Conservation (phyloP, 208 protist genomes). For the Trypanosoma mega region DNA sequence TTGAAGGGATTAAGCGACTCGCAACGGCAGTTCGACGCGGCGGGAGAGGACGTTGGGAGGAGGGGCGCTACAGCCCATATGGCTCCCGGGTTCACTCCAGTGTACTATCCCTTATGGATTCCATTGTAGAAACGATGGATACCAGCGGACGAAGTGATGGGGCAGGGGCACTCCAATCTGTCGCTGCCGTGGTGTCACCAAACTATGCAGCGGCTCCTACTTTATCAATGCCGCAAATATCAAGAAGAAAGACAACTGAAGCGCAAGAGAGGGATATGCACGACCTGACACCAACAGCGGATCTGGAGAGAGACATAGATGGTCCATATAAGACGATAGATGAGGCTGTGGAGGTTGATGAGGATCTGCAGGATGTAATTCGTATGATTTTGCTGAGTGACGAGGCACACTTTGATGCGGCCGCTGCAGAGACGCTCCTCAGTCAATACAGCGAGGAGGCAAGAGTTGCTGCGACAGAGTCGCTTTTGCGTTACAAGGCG, state of each 20-base stretch:
- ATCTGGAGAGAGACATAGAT: too few species aligned
- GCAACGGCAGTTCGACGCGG: constrained; percentile 4
- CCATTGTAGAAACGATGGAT: constrained; percentile 2
- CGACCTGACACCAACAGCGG: too few species aligned
- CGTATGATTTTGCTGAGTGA: constrained; percentile 84
- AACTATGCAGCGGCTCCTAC: constrained; percentile 4
- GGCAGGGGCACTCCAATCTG: neutral
- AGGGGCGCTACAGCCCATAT: constrained; percentile 15
- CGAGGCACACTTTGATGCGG: constrained; percentile 67
- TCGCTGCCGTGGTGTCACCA: constrained; percentile 17
- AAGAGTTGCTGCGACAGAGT: constrained; percentile 28
- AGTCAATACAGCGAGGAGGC: constrained; percentile 32
- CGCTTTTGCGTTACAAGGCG: constrained; percentile 38
- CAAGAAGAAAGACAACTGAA: too few species aligned
- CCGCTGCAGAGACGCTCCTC: constrained; percentile 45
- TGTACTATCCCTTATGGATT: constrained; percentile 11
- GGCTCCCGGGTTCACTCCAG: constrained; percentile 6
- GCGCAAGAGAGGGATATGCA: too few species aligned
- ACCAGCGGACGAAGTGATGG: too few species aligned
- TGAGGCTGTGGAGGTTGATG: constrained; percentile 8
- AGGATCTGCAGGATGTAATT: constrained; percentile 53
- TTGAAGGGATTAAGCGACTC: neutral
- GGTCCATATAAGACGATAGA: neutral
- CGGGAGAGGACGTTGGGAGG: neutral
- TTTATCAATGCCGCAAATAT: neutral